Evolutionary conservation across 2,329 filamentous ascomycete species (phyloP).

Genomic region (Ophiostoma himal-ulmi): DNA sequence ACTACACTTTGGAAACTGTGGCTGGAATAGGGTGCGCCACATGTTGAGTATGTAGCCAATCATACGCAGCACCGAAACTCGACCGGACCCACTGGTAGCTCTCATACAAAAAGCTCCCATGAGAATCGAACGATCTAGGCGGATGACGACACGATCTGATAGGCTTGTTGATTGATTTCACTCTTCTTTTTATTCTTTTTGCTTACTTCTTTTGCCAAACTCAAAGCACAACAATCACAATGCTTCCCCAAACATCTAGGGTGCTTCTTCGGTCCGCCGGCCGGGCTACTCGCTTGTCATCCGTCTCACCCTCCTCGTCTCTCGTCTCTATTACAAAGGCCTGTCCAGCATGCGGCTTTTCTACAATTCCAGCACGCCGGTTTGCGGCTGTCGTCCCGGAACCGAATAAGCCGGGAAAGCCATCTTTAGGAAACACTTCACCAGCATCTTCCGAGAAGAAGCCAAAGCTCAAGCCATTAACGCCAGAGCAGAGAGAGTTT

Average conservation of each 20-base stretch:
- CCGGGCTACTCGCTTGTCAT: background rate
- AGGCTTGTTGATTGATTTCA: background rate
- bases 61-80: background rate
- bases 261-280: constrained; percentile 11
- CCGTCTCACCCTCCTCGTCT: background rate
- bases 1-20: background rate
- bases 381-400: constrained; percentile 19
- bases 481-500: constrained; percentile 64
- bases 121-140: constrained; percentile 7
- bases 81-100: background rate
- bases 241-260: constrained; percentile 12
- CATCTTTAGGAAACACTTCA: background rate
- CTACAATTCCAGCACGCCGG: constrained; percentile 21
- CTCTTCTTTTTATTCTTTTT: background rate
- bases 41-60: background rate
- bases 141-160: constrained; percentile 4
- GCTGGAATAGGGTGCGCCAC: background rate
- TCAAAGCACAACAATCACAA: background rate
- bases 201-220: background rate
- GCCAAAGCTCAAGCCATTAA: constrained; percentile 53
- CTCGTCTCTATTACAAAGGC: constrained; percentile 12
- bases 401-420: background rate
- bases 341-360: constrained; percentile 24
- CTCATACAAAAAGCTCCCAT: background rate
- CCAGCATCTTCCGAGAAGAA: background rate